Conservation (phyloP, 352 stramenopile species). For the Globisporangium spiculum region DNA sequence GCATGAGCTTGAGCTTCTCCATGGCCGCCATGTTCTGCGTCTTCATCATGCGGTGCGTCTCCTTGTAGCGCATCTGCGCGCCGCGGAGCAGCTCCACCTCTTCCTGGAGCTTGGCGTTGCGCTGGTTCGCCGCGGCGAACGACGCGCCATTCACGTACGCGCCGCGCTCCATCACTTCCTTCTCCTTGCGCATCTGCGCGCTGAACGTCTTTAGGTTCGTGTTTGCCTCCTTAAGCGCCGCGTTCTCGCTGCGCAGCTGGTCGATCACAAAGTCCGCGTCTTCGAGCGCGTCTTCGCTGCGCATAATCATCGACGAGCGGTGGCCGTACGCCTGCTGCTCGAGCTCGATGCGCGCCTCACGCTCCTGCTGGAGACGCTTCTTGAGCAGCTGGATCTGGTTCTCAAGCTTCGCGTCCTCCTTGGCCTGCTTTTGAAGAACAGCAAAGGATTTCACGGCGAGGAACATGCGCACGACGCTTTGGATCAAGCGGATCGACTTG, state of each 20-base stretch:
- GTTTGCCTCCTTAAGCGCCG: slow-evolving; percentile 79
- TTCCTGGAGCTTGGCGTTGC: slow-evolving; percentile 82
- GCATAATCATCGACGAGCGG: slow-evolving; percentile 76
- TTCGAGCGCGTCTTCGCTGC: slow-evolving; percentile 73
- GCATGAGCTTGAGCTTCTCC: slow-evolving; percentile 81
- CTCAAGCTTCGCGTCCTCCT: slow-evolving; percentile 95
- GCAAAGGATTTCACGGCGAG: slow-evolving; percentile 72
- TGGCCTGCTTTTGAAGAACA: slow-evolving; percentile 80
- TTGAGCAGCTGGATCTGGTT: slow-evolving; percentile 94
- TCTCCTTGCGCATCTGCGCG: slow-evolving; percentile 83
- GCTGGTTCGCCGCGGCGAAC: slow-evolving; percentile 82
- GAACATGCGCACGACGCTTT: slow-evolving; percentile 83
- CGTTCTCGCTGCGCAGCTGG: slow-evolving; percentile 79
- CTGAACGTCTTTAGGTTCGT: slow-evolving; percentile 84
- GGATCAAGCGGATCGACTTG: slow-evolving; percentile 71
- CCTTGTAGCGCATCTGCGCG: slow-evolving; percentile 62
- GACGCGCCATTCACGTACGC: slow-evolving; percentile 86
- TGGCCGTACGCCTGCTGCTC: slow-evolving; percentile 68
- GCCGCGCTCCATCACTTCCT: slow-evolving; percentile 87
- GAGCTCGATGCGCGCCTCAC: slow-evolving; percentile 79
- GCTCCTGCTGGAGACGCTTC: slow-evolving; percentile 89
- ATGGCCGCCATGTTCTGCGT: slow-evolving; percentile 74
- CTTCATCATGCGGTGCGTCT: slow-evolving; percentile 80
- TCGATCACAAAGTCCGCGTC: slow-evolving; percentile 84
- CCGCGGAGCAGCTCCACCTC: slow-evolving; percentile 28